Evolutionary conservation across 179 eudicot genomes (phyloP).

Genomic region (Drosera spatulata): DNA sequence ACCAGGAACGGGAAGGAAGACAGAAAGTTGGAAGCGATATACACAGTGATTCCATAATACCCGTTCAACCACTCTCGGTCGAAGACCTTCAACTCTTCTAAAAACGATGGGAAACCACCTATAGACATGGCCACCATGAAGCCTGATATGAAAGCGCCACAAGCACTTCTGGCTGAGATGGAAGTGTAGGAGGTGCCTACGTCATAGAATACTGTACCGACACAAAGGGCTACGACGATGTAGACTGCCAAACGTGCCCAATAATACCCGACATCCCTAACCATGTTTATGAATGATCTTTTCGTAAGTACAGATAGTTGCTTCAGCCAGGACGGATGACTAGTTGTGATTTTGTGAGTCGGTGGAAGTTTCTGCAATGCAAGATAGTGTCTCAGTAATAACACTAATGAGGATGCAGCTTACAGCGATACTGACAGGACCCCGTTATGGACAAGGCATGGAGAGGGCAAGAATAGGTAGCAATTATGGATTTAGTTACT

Average conservation of each 20-base stretch:
- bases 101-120: constrained; percentile 96
- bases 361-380: constrained; percentile 79
- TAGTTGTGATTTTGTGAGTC: constrained; percentile 29
- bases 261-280: constrained; percentile 95
- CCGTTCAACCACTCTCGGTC: constrained; percentile 94
- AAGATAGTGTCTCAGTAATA: no score
- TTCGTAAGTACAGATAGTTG: constrained; percentile 56
- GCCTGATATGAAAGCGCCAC: constrained; percentile 92
- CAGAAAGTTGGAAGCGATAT: constrained; percentile 84
- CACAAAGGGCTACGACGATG: constrained; percentile 77
- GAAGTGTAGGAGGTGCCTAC: constrained; percentile 85
- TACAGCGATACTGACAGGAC: no score
- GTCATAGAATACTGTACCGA: constrained; percentile 74
- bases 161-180: constrained; percentile 91
- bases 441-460: no score
- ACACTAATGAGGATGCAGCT: no score
- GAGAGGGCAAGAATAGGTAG: no score
- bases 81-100: constrained; percentile 85
- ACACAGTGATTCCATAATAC: constrained; percentile 83
- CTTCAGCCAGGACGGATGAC: constrained; percentile 22
- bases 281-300: constrained; percentile 88
- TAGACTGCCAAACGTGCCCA: constrained; percentile 95
- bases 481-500: constrained; percentile 4
- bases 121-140: constrained; percentile 97
- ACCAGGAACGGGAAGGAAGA: constrained; percentile 90